Base-by-base conservation (phyloP, 768 basidiomycete species). In the Rickenella mellea region DNA sequence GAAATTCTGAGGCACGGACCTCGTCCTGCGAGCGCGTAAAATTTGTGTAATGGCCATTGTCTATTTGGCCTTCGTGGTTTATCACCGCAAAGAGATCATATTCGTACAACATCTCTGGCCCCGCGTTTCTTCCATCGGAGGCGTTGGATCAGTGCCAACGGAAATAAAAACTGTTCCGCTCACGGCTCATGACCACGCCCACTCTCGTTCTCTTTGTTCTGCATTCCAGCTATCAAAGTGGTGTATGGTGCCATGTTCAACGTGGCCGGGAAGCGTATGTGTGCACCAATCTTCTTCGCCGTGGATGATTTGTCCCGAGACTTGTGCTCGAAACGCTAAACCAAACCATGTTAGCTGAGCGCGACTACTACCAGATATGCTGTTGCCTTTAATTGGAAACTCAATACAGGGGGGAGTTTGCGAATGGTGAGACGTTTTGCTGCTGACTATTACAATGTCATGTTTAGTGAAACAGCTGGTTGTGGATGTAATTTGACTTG, bases 311-410 rank as follows among this genome's bases (percentile, higher is more conserved):
- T 75, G 32, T 69, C 61, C 36, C 9, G 33, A 9, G 78, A 74
- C 51, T 81, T 84, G 54, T 96, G 91, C 55, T 94, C 92, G 59
- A 97, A 97, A 2, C 94, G 82, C 92, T 96, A 54, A 1, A 27
- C 28, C 20, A 24, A 17, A 39, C 20, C 20, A 30, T 9, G 25
- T 14, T 19, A 39, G 8, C 19, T 28, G 11, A 20, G 15, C 17
- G 9, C 30, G 2, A 3, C 15, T 9, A 7, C 17, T 6, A 7
- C 27, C 9, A 40, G 33, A 41, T 7, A 24, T 44, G 41, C 51
- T 39, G 45, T n/a, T n/a, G 87, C 93, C 73, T 98, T 98, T 68
- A 98, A 83, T 57, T 97, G 94, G 52, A 98, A 88, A 50, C 85
- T 88, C 36, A 98, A 65, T 1, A 94, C 91, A 0, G 87, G 83